phyloP scores from a whole-genome alignment of 2,329 filamentous ascomycete genomes.

The Aspergillus brasiliensis region DNA sequence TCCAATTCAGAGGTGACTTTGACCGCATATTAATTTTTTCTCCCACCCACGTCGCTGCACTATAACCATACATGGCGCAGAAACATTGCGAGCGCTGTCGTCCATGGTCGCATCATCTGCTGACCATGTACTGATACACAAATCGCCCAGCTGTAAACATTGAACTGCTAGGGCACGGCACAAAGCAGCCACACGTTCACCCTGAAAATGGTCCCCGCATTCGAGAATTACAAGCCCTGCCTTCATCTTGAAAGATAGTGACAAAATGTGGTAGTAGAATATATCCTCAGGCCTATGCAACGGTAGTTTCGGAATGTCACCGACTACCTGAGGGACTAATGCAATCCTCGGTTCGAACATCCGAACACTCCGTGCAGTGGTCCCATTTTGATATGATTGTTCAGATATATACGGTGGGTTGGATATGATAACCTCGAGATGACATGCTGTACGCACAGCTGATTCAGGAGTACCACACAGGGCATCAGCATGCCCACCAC shows the following conservation, averaged over 20 bases:
- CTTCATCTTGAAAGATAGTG: slow-evolving; percentile 24
- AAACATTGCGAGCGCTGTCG: neutral
- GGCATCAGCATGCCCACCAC: slow-evolving; percentile 18
- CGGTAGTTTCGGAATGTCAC: neutral
- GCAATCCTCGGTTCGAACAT: slow-evolving; percentile 79
- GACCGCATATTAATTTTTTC: no score
- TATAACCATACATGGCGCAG: neutral
- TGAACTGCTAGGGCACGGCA: slow-evolving; percentile 6
- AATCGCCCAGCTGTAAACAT: neutral
- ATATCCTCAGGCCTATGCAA: slow-evolving; percentile 30
- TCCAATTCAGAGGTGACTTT: no score
- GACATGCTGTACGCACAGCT: neutral
- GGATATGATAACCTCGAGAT: slow-evolving; percentile 70
- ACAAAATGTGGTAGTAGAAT: slow-evolving; percentile 40
- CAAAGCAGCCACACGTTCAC: slow-evolving; percentile 32
- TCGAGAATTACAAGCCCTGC: slow-evolving; percentile 38
- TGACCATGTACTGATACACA: neutral
- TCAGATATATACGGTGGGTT: slow-evolving; percentile 91
- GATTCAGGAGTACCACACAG: slow-evolving; percentile 6
- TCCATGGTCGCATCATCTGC: neutral
- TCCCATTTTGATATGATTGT: slow-evolving; percentile 57
- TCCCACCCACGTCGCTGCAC: neutral
- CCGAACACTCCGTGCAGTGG: slow-evolving; percentile 73
- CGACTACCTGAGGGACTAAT: slow-evolving; percentile 62
- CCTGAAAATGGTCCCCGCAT: slow-evolving; percentile 39